Conservation (phyloP, 1,284 basidiomycete species). For the Mycosarcoma maydis region DNA sequence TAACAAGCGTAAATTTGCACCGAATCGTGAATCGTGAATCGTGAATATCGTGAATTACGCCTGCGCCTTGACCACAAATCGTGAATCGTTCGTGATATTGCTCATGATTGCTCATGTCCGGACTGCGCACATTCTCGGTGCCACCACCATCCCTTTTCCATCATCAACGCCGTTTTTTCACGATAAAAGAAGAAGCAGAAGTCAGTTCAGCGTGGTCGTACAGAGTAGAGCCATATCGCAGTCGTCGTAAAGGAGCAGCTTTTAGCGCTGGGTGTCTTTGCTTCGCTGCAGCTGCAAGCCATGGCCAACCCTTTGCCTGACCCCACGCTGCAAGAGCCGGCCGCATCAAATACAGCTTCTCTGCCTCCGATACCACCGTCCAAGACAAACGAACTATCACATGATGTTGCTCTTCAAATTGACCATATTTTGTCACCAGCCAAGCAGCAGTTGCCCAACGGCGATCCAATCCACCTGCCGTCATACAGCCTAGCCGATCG, state of each 20-base stretch:
- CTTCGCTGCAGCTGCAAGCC: not conserved
- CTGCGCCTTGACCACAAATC: slow-evolving; percentile 11
- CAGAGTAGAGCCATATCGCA: not conserved
- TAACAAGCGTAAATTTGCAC: slow-evolving; percentile 15
- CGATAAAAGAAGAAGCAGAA: no score
- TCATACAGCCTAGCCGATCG: slow-evolving; percentile 20
- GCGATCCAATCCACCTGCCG: not conserved
- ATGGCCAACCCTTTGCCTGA: slow-evolving; percentile 17
- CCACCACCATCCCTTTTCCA: no score
- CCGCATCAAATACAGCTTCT: slow-evolving; percentile 1
- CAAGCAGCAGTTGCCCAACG: slow-evolving; percentile 7
- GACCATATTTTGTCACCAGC: slow-evolving; percentile 21
- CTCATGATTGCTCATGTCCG: no score
- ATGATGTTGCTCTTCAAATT: slow-evolving; percentile 34
- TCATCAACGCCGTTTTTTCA: no score
- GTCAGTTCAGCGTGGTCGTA: not conserved
- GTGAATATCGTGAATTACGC: no score
- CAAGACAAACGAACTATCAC: slow-evolving; percentile 19
- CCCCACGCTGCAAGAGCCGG: slow-evolving; percentile 5
- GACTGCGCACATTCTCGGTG: no score
- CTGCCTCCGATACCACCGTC: slow-evolving; percentile 15
- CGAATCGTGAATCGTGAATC: no score
- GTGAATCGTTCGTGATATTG: no score
- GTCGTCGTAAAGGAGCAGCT: not conserved
- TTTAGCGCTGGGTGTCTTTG: no score